Evolutionary conservation across 2,329 filamentous ascomycete species (phyloP), one percentile per base, ranked within the genome.

Genomic region (Blastomyces silverae): DNA sequence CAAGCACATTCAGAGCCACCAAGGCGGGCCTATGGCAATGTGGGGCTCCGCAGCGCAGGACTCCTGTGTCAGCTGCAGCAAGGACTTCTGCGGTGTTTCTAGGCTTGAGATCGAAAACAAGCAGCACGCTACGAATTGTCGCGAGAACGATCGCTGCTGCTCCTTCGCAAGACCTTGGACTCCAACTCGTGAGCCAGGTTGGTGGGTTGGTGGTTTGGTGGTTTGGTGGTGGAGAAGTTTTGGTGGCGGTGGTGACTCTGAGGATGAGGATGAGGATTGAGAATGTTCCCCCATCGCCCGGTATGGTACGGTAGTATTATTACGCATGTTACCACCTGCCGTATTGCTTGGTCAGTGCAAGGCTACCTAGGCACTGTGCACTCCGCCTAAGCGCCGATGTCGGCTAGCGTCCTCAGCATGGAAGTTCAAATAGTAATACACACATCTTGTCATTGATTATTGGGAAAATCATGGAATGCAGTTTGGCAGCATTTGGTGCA

Each of bases 1-100:
- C 56, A 25, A n/a, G 34, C n/a, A 22, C 31, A 55, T 15, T 31
- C 25, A 55, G 13, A 48, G 44, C 20, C 53, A 39, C 31, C 28
- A 37, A 37, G 57, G 37, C 42, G 15, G 17, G 13, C 15, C 20
- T 5, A 44, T 46, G 22, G 39, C 20, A 11, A 25, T n/a, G 34
- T 22, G 57, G 42, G 57, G 39, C 57, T 68, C 48, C 17, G 53
- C 31, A 53, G 53, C 39, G 44, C 44, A 53, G 31, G 52, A 22
- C 11, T 4, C 20, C 22, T 46, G 37, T n/a, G 57, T 53, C 44
- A 42, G n/a, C 46, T 39, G 56, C 31, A 44, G 50, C 31, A 37
- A 60, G 65, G 71, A 64, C 66, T 70, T 69, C 67, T 69, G 67
- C 61, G 31, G 66, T 48, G 62, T 60, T 65, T 65, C 61, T 62